Conservation (phyloP, 805 yeast genomes). For the Metschnikowia aberdeeniae region DNA sequence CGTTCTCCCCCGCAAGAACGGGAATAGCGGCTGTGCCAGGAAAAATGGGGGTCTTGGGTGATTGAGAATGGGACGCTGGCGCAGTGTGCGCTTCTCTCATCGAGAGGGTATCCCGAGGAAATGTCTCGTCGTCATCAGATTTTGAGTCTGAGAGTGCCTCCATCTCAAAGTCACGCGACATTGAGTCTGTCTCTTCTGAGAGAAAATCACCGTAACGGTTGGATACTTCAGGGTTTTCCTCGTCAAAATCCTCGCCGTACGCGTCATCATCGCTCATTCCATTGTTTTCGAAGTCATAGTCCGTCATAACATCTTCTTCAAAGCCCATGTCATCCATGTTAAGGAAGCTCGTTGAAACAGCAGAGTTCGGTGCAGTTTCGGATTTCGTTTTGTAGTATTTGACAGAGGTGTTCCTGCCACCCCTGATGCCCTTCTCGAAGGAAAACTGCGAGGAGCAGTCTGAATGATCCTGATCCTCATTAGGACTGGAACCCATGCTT, state of each 20-base stretch:
- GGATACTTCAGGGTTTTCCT: conserved; percentile 11
- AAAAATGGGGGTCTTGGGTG: not conserved
- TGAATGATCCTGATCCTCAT: conserved; percentile 11
- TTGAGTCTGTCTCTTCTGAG: conserved; percentile 14
- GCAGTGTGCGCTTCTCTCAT: not conserved
- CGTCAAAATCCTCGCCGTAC: conserved; percentile 18
- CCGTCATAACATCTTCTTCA: conserved; percentile 31
- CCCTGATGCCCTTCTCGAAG: conserved; percentile 41
- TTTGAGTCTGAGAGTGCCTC: not conserved
- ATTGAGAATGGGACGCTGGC: no score
- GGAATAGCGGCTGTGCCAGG: not conserved
- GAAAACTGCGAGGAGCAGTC: conserved; percentile 44
- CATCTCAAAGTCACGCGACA: not conserved
- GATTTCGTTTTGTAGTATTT: conserved; percentile 45
- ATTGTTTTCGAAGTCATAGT: conserved; percentile 42
- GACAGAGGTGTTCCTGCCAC: conserved; percentile 52
- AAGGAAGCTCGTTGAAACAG: conserved; percentile 18
- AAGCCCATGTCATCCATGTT: conserved; percentile 28
- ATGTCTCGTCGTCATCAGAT: not conserved
- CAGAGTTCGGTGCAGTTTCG: not conserved
- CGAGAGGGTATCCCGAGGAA: not conserved
- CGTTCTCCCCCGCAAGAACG: not conserved
- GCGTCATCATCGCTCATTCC: conserved; percentile 29
- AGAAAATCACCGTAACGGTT: conserved; percentile 20
- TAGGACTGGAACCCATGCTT: not conserved